Evolutionary conservation across 805 yeast genomes (phyloP), one percentile per base, ranked within the genome.

Genomic region (Kurtzmaniella cleridarum): DNA sequence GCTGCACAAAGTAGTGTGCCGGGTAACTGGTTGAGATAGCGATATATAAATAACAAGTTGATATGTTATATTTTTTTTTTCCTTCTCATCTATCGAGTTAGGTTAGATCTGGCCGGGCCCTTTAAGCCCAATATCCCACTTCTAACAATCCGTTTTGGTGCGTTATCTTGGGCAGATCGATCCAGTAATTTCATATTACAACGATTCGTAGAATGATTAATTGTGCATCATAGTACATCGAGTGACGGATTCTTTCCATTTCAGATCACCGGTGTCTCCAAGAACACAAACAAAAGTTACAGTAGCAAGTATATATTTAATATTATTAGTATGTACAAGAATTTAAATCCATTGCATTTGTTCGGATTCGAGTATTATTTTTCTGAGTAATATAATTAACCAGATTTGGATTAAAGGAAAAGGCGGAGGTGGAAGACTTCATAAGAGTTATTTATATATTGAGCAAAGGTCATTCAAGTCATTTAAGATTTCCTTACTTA

Each of bases 181-280:
- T 17, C 32, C 36, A 36, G 41, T 18, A 30, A 31, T 14, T 27
- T 28, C 27, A 26, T 32, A 13, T 30, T 17, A 31, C 27, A 30
- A 47, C 29, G 43, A 49, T 51, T 51, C 51, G 53, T 43, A 52
- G 36, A 58, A 43, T 41, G 53, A 55, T 39, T 39, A 41, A 41
- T 49, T 45, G 73, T 68, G 72, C 66, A 64, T 65, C 73, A 68
- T 68, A 66, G 73, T 68, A 66, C 73, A 64, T 68, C 72, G 55
- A 36, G 30, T 36, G 40, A 36, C 35, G 29, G 20, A 11, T 8
- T 20, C 20, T 14, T 32, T 24, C 11, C 44, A 29, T 38, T 43
- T 36, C 54, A 42, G 52, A 64, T 62, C 60, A 54, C 62, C 59
- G 72, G 73, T 65, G 73, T 68, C 73, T 68, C 73, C 73, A 66